Evolutionary conservation across 1,284 basidiomycete species (phyloP).

Genomic region (Puccinia polysora): DNA sequence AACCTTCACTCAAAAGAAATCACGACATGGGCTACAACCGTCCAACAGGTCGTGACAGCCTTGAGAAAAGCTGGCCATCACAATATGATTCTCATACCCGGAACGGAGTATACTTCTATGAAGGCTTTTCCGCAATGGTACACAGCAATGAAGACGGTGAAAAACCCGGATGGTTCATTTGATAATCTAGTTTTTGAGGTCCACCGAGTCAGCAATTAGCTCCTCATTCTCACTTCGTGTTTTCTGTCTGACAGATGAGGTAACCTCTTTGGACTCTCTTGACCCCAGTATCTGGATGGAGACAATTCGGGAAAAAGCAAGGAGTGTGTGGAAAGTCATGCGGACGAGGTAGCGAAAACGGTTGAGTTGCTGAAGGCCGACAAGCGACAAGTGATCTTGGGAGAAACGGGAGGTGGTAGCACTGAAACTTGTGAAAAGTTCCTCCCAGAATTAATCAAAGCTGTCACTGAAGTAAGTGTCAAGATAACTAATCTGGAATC

Average conservation of each 20-base stretch:
- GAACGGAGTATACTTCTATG: background rate
- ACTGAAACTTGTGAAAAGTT: conserved; percentile 10
- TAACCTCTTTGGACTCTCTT: background rate
- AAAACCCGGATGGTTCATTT: conserved; percentile 23
- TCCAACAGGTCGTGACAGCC: conserved; percentile 5
- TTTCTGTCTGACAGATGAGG: background rate
- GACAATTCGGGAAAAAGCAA: conserved; percentile 11
- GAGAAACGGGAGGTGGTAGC: conserved; percentile 26
- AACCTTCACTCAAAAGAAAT: background rate
- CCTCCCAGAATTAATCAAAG: conserved; percentile 16
- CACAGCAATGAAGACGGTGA: conserved; percentile 6
- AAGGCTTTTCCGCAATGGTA: conserved; percentile 19
- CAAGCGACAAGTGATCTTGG: conserved; percentile 13
- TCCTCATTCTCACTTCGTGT: background rate
- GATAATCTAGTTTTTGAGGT: conserved; percentile 23
- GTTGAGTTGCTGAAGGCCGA: conserved; percentile 10
- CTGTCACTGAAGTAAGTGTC: background rate
- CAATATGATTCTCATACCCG: conserved; percentile 14
- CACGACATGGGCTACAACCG: conserved; percentile 8
- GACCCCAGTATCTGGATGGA: conserved; percentile 19
- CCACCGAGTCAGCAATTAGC: conserved; percentile 24
- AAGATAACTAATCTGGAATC: background rate
- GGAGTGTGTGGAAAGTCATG: conserved; percentile 3
- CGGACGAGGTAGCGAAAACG: background rate
- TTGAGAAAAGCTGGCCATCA: background rate